phyloP scores from a whole-genome alignment of 108 stramenopile genomes.

The Stephanodiscus minutulus region DNA sequence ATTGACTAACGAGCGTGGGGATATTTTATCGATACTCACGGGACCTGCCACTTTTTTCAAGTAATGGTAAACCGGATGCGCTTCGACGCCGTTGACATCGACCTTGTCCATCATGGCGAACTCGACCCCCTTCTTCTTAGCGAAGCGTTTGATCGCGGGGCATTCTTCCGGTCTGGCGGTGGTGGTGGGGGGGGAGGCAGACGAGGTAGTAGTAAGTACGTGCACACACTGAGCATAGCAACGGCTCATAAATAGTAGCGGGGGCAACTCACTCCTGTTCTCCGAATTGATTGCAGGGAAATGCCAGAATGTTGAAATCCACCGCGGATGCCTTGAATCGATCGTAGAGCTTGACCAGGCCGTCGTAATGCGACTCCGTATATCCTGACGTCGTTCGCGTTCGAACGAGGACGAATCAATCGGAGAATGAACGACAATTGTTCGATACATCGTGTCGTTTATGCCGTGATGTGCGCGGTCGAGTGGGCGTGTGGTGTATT shows the following conservation, averaged over 20 bases:
- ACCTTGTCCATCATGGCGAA: conserved; percentile 90
- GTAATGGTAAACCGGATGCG: conserved; percentile 71
- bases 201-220: too few species aligned
- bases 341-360: conserved; percentile 59
- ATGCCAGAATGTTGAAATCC: conserved; percentile 58
- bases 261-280: conserved; percentile 62
- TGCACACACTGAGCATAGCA: too few species aligned
- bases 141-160: conserved; percentile 66
- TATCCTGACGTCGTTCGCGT: conserved; percentile 32
- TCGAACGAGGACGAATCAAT: too few species aligned
- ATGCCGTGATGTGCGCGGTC: too few species aligned
- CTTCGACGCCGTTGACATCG: conserved; percentile 76
- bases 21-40: conserved; percentile 43
- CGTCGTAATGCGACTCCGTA: conserved; percentile 79
- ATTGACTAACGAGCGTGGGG: neutral
- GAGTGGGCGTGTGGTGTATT: too few species aligned
- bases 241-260: neutral
- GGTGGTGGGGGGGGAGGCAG: neutral
- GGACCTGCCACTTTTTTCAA: conserved; percentile 69
- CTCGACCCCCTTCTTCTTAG: conserved; percentile 65
- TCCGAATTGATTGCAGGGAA: conserved; percentile 92
- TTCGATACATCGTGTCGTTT: neutral
- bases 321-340: conserved; percentile 47
- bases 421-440: neutral
- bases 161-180: conserved; percentile 52